A percentile compares a stretch with the other conserved stretches of the same genome.
phyloP scores from a whole-genome alignment of 768 basidiomycete genomes.

The Dacryopinax primogenitus region DNA sequence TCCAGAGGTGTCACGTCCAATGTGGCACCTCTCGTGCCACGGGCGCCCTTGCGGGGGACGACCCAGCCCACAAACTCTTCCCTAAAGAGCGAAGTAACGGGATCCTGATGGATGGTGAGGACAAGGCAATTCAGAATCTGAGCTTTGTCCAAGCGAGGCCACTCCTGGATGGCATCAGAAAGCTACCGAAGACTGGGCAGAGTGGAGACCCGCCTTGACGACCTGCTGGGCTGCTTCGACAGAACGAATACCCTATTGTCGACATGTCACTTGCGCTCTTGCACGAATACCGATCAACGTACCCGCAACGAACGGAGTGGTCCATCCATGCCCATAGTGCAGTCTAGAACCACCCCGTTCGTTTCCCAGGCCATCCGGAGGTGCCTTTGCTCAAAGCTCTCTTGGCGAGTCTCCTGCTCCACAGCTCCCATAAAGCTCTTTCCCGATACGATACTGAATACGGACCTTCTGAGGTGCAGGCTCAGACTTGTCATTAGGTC shows the following conservation, averaged over 20 bases:
- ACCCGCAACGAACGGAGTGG: background rate
- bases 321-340: background rate
- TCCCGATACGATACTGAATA: no score
- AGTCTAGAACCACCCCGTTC: background rate
- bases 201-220: background rate
- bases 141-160: background rate
- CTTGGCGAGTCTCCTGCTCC: background rate
- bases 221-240: background rate
- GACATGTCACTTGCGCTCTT: background rate
- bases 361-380: background rate
- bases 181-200: background rate
- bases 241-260: background rate
- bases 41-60: background rate
- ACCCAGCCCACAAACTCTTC: background rate
- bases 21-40: background rate
- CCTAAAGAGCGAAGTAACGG: background rate
- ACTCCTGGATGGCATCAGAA: background rate
- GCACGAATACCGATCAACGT: background rate
- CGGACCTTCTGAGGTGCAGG: no score
- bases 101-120: background rate
- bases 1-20: background rate
- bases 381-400: background rate
- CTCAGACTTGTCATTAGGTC: no score
- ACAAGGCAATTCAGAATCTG: background rate
- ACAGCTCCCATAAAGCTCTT: background rate